Percentiles rank a stretch among this genome's conserved stretches.
phyloP scores from a whole-genome alignment of 352 stramenopile genomes.

The Lagenidium giganteum region DNA sequence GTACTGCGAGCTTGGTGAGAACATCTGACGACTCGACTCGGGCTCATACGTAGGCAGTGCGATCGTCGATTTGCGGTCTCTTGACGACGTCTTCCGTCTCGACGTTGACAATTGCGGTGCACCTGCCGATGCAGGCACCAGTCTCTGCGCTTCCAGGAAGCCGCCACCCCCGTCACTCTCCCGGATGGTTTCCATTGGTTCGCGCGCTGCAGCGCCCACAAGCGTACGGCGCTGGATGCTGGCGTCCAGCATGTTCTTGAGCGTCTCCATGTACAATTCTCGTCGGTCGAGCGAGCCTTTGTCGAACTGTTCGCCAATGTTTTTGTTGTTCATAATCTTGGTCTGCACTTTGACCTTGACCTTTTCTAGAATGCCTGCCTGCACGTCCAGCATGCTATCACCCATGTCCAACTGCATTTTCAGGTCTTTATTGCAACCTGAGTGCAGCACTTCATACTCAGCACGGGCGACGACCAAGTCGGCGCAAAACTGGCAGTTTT shows the following conservation, averaged over 20 bases:
- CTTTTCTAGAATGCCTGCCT: conserved; percentile 62
- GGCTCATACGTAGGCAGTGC: too few species aligned
- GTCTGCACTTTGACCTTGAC: conserved; percentile 68
- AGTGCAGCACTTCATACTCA: conserved; percentile 72
- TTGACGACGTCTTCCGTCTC: too few species aligned
- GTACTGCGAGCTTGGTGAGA: conserved; percentile 17
- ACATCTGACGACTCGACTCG: conserved; percentile 15
- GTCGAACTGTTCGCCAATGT: conserved; percentile 85
- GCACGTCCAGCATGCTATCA: conserved; percentile 63
- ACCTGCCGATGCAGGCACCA: too few species aligned
- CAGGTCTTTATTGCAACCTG: conserved; percentile 58
- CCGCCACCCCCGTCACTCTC: too few species aligned
- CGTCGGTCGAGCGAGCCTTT: conserved; percentile 70
- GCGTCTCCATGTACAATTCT: conserved; percentile 76
- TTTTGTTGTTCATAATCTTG: conserved; percentile 90
- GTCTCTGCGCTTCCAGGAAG: too few species aligned
- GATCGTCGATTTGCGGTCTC: too few species aligned
- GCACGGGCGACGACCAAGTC: conserved; percentile 70
- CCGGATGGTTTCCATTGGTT: too few species aligned
- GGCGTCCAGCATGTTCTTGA: conserved; percentile 70
- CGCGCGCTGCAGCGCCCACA: conserved; percentile 6
- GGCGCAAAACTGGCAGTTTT: conserved; percentile 78
- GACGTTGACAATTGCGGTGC: too few species aligned
- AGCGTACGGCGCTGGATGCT: conserved; percentile 68
- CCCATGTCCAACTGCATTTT: conserved; percentile 18